phyloP scores from a whole-genome alignment of 1,284 basidiomycete genomes.

The Afroboletus lepidellus region DNA sequence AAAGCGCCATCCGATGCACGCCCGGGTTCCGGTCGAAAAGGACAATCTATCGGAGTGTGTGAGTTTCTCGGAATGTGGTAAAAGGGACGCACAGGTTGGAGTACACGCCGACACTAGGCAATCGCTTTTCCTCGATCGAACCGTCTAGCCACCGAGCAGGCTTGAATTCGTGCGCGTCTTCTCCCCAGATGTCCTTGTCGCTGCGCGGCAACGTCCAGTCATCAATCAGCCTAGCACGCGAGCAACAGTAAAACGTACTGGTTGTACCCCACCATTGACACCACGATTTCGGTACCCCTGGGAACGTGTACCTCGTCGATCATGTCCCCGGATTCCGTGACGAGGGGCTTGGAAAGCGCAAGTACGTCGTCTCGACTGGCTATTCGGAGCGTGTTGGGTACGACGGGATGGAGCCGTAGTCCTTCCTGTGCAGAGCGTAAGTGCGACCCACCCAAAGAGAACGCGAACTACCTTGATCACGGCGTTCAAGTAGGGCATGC shows the following conservation, averaged over 20 bases:
- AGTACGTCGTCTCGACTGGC: slow-evolving; percentile 41
- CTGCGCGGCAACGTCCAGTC: no score
- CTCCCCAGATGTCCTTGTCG: no score
- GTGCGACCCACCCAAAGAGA: not conserved
- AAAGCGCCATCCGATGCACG: slow-evolving; percentile 53
- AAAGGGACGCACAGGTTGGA: no score
- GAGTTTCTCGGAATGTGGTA: no score
- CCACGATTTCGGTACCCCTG: no score
- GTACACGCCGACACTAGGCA: not conserved
- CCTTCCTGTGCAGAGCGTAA: not conserved
- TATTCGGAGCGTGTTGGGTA: slow-evolving; percentile 25
- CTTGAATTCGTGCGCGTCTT: slow-evolving; percentile 47
- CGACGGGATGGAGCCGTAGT: slow-evolving; percentile 37
- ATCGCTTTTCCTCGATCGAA: slow-evolving; percentile 32
- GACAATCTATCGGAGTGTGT: slow-evolving; percentile 11
- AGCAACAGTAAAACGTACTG: slow-evolving; percentile 22
- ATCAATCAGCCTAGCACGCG: no score
- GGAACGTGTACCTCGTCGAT: slow-evolving; percentile 38
- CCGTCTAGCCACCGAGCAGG: slow-evolving; percentile 51
- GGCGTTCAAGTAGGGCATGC: slow-evolving; percentile 51
- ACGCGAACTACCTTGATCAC: slow-evolving; percentile 44
- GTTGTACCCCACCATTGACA: slow-evolving; percentile 39
- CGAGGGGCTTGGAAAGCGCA: slow-evolving; percentile 45
- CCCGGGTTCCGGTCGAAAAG: slow-evolving; percentile 42
- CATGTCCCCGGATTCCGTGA: slow-evolving; percentile 33